Conservation (phyloP, 106 monocot genomes). For the Cymbidium sinense region DNA sequence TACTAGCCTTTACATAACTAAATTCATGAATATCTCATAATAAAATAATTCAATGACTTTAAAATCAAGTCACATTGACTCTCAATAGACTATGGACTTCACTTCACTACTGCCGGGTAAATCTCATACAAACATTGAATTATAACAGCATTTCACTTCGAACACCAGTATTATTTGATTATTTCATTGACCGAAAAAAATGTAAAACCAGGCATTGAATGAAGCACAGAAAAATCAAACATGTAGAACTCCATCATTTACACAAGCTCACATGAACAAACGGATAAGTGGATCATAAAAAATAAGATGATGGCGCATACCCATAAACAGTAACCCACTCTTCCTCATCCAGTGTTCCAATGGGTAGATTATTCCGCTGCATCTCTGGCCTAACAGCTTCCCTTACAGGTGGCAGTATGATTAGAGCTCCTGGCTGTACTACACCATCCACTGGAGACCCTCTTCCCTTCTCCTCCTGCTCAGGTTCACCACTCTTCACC, state of each 20-base stretch:
- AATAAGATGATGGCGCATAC: slow-evolving; percentile 22
- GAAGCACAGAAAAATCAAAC: not conserved
- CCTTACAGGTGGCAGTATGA: slow-evolving; percentile 59
- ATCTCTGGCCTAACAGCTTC: slow-evolving; percentile 81
- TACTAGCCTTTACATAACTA: not conserved
- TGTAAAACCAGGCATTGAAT: not conserved
- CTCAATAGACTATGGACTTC: not conserved
- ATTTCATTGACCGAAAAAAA: not conserved
- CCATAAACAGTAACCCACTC: slow-evolving; percentile 97
- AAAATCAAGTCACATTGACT: not conserved
- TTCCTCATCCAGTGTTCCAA: slow-evolving; percentile 58
- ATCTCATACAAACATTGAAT: not conserved
- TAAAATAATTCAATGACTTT: not conserved
- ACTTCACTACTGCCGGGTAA: not conserved
- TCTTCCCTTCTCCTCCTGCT: slow-evolving; percentile 24
- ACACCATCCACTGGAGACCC: slow-evolving; percentile 77
- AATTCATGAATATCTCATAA: not conserved
- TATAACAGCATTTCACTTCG: not conserved
- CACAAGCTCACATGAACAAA: not conserved
- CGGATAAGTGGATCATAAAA: not conserved
- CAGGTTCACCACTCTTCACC: slow-evolving; percentile 13
- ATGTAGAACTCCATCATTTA: not conserved
- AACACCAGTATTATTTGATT: not conserved
- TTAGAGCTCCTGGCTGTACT: slow-evolving; percentile 35
- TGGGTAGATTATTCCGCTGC: slow-evolving; percentile 23